These are phyloP conservation scores for Tardiomyces digboiensis DNA, from an alignment of 1,139 yeast genomes.

Conservation along the genomic window DNA sequence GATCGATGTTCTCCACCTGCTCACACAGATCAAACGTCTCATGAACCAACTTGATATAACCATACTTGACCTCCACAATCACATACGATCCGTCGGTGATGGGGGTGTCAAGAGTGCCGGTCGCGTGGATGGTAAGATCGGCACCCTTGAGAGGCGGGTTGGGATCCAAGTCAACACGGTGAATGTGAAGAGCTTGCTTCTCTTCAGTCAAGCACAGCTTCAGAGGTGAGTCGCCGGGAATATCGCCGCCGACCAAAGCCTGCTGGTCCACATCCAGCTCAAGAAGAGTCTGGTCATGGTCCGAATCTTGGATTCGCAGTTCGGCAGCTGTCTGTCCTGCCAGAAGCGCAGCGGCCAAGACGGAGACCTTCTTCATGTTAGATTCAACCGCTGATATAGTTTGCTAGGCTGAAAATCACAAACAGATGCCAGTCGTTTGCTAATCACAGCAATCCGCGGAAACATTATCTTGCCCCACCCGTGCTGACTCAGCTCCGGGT, in stretches of 20 bases:
- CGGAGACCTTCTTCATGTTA: background rate
- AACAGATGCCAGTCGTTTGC: too few relatives aligned
- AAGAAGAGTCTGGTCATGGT: background rate
- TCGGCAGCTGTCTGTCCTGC: background rate
- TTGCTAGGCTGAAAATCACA: too few relatives aligned
- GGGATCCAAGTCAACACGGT: slow-evolving; percentile 55
- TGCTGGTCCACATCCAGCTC: background rate
- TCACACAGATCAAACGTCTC: slow-evolving; percentile 90
- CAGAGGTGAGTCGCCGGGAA: slow-evolving; percentile 89
- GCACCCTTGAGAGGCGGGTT: slow-evolving; percentile 83
- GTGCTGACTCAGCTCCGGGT: too few relatives aligned
- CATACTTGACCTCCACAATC: slow-evolving; percentile 87
- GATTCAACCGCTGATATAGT: background rate
- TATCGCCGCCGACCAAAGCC: slow-evolving; percentile 13
- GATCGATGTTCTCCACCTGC: slow-evolving; percentile 69
- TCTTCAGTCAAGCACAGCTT: slow-evolving; percentile 58
- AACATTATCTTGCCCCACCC: too few relatives aligned
- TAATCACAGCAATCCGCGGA: too few relatives aligned
- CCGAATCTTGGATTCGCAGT: background rate
- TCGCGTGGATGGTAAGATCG: slow-evolving; percentile 69
- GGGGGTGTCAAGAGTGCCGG: slow-evolving; percentile 46
- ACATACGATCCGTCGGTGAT: slow-evolving; percentile 84
- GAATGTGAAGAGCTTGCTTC: slow-evolving; percentile 54
- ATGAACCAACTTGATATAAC: slow-evolving; percentile 77
- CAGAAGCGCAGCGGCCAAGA: background rate